These are phyloP conservation scores for Mucor racemosus DNA, from an alignment of 371 early-diverging fungal genomes.

Conservation along the genomic window DNA sequence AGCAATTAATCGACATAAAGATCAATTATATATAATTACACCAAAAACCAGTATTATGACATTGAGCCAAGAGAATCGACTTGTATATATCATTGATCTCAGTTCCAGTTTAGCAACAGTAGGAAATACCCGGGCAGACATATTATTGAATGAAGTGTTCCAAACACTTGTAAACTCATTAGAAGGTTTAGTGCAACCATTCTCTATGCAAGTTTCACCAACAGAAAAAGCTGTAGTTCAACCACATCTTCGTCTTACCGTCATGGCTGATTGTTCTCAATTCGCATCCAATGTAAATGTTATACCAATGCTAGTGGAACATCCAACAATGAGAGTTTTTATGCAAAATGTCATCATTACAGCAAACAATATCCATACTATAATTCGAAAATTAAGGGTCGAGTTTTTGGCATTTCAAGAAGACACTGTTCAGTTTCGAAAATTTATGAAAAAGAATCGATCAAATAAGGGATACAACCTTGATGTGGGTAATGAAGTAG, in stretches of 20 bases:
- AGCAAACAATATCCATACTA: slow-evolving; percentile 50
- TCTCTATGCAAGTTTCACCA: slow-evolving; percentile 43
- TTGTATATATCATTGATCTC: slow-evolving; percentile 78
- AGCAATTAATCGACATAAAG: slow-evolving; percentile 19
- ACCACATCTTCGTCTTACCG: slow-evolving; percentile 67
- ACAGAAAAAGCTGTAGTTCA: slow-evolving; percentile 40
- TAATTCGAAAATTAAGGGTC: slow-evolving; percentile 57
- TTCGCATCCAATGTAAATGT: slow-evolving; percentile 69
- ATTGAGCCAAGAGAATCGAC: slow-evolving; percentile 63
- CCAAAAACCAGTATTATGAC: slow-evolving; percentile 70
- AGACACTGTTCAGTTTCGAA: slow-evolving; percentile 61
- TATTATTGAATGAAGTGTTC: slow-evolving; percentile 61
- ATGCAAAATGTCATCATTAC: slow-evolving; percentile 69
- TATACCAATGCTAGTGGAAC: slow-evolving; percentile 59
- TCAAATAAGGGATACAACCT: slow-evolving; percentile 51
- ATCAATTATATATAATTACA: slow-evolving; percentile 54
- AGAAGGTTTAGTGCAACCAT: slow-evolving; percentile 52
- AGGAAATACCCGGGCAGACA: slow-evolving; percentile 59
- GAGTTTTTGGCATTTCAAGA: slow-evolving; percentile 69
- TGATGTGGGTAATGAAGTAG: slow-evolving; percentile 53
- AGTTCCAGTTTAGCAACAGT: slow-evolving; percentile 76
- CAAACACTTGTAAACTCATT: slow-evolving; percentile 57
- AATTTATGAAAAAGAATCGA: slow-evolving; percentile 45
- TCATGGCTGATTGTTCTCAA: slow-evolving; percentile 77
- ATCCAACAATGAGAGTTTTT: slow-evolving; percentile 73